These are phyloP conservation scores for Pharnaceum exiguum DNA, from an alignment of 148 eudicot species.

Conservation along the genomic window DNA sequence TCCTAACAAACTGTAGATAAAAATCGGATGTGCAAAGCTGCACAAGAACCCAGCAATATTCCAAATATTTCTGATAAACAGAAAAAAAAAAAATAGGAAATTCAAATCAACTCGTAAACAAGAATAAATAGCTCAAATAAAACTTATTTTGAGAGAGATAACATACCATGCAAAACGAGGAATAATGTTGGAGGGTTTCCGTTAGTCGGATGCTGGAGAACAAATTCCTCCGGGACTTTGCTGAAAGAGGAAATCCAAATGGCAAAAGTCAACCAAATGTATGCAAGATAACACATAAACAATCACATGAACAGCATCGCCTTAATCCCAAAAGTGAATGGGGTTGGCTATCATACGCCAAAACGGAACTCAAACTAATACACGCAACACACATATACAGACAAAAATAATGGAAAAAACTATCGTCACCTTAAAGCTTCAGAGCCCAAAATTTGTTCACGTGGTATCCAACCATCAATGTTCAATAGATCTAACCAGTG, in stretches of 20 bases:
- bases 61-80: too few species aligned
- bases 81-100: not conserved
- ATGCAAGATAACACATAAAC: not conserved
- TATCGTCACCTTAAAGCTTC: slow-evolving; percentile 78
- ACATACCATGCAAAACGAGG: slow-evolving; percentile 74
- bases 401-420: too few species aligned
- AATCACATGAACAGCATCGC: too few species aligned
- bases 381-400: too few species aligned
- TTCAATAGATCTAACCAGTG: slow-evolving; percentile 98
- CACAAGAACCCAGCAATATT: too few species aligned
- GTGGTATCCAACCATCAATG: slow-evolving; percentile 99
- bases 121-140: not conserved
- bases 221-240: slow-evolving; percentile 93
- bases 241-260: slow-evolving; percentile 37
- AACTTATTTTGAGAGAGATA: slow-evolving; percentile 6
- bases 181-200: slow-evolving; percentile 98
- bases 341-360: too few species aligned
- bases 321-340: too few species aligned
- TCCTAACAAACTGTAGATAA: too few species aligned
- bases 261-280: slow-evolving; percentile 13
- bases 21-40: too few species aligned
- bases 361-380: too few species aligned
- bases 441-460: slow-evolving; percentile 94
- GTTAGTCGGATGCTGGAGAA: slow-evolving; percentile 85
- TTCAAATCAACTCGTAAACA: too few species aligned